Conservation (phyloP, 192 early-diverging fungal genomes). For the Jimgerdemannia flammicorona region DNA sequence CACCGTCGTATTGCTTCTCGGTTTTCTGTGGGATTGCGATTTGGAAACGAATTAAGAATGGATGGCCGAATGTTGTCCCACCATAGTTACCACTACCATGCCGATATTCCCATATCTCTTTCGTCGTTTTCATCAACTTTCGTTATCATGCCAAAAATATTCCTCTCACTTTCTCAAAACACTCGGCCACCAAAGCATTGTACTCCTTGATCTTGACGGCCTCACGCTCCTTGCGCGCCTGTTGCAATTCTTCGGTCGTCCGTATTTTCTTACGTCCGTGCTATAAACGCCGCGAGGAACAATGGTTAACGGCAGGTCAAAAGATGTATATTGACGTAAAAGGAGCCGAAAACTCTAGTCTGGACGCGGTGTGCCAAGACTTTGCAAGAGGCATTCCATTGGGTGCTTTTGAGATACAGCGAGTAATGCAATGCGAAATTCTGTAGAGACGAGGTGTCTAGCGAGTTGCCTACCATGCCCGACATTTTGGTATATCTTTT, state of each 20-base stretch:
- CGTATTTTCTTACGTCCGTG: constrained; percentile 37
- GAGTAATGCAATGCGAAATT: too few species aligned
- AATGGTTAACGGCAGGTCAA: too few species aligned
- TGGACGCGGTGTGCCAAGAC: too few species aligned
- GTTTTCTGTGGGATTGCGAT: constrained; percentile 20
- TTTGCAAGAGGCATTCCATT: too few species aligned
- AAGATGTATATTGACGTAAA: too few species aligned
- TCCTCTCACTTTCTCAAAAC: constrained; percentile 21
- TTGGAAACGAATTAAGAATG: background rate
- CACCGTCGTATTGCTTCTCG: constrained; percentile 30
- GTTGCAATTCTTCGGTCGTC: constrained; percentile 26
- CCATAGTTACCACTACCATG: background rate
- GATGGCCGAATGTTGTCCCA: too few species aligned
- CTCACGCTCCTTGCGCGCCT: constrained; percentile 31
- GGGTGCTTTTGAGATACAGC: too few species aligned
- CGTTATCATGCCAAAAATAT: background rate
- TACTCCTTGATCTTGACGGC: constrained; percentile 41
- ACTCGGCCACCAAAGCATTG: constrained; percentile 25
- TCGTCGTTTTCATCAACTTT: too few species aligned
- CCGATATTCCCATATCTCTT: background rate
- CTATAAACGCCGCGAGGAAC: constrained; percentile 2
- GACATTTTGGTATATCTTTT: too few species aligned
- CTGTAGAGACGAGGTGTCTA: too few species aligned
- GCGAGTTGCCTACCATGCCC: too few species aligned
- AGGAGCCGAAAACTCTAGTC: too few species aligned